These are phyloP conservation scores for Rhamnella rubrinervis DNA, from an alignment of 331 rosid genomes.

Conservation along the genomic window DNA sequence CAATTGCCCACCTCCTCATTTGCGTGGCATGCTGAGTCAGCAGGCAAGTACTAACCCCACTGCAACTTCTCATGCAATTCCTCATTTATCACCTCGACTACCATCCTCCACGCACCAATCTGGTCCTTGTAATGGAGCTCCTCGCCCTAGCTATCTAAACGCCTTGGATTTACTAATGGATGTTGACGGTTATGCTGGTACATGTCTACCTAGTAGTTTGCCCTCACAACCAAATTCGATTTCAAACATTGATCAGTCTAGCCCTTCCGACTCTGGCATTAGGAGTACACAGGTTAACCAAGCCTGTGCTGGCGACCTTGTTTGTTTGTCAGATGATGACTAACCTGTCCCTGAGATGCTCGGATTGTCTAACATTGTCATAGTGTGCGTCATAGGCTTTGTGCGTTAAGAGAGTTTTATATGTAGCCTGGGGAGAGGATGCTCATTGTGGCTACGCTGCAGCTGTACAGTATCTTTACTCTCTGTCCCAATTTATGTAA, in stretches of 20 bases:
- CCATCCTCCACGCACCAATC: constrained; percentile 24
- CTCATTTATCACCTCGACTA: constrained; percentile 29
- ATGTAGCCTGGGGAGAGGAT: constrained; percentile 13
- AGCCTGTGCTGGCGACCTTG: constrained; percentile 39
- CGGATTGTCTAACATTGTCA: too few relatives aligned
- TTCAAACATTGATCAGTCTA: constrained; percentile 13
- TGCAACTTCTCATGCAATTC: constrained; percentile 17
- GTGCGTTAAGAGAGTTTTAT: not conserved
- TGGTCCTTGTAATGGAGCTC: constrained; percentile 28
- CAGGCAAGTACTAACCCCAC: constrained; percentile 34
- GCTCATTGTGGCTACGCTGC: too few relatives aligned
- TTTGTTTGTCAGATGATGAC: constrained; percentile 84
- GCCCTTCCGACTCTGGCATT: constrained; percentile 21
- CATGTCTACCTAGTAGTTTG: constrained; percentile 20
- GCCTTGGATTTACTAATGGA: constrained; percentile 28
- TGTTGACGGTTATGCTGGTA: constrained; percentile 34
- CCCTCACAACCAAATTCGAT: constrained; percentile 14
- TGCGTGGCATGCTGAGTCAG: constrained; percentile 33
- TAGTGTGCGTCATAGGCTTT: not conserved
- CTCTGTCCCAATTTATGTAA: constrained; percentile 2
- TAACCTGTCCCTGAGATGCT: constrained; percentile 27
- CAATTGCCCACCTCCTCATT: constrained; percentile 24
- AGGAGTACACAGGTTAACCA: constrained; percentile 26
- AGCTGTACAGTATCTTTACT: constrained; percentile 4
- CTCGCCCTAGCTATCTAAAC: constrained; percentile 25